phyloP scores from a whole-genome alignment of 805 yeast species.

The Wickerhamiella slavikovae region DNA sequence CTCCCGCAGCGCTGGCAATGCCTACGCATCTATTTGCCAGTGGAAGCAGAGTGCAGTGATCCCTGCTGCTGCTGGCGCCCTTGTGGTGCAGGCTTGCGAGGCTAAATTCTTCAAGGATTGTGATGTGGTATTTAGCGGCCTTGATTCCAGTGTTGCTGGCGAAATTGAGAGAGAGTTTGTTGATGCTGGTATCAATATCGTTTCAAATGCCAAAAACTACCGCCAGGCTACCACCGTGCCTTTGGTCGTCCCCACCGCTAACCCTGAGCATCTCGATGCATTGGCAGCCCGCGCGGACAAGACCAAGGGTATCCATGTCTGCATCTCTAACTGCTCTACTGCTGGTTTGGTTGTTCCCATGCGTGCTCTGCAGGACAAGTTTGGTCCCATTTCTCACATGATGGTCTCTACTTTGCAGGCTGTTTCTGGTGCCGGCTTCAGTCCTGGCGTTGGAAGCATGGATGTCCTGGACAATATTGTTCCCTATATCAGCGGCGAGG shows the following conservation, averaged over 20 bases:
- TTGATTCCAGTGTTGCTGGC: constrained; percentile 87
- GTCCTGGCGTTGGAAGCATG: constrained; percentile 93
- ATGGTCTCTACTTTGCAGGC: constrained; percentile 92
- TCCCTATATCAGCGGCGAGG: constrained; percentile 91
- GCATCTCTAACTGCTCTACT: constrained; percentile 96
- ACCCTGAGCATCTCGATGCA: constrained; percentile 73
- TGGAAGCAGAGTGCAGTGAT: constrained; percentile 86
- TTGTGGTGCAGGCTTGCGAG: constrained; percentile 60
- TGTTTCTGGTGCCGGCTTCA: constrained; percentile 93
- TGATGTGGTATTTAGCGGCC: constrained; percentile 85
- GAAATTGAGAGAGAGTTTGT: constrained; percentile 71
- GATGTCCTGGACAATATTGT: constrained; percentile 87
- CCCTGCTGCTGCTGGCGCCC: constrained; percentile 43
- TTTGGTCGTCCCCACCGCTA: constrained; percentile 83
- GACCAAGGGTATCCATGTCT: constrained; percentile 55
- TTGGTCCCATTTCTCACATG: constrained; percentile 76
- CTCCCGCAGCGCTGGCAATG: constrained; percentile 78
- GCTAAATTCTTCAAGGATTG: constrained; percentile 65
- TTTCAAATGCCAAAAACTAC: constrained; percentile 92
- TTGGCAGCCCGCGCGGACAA: constrained; percentile 31
- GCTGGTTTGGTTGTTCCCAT: constrained; percentile 95
- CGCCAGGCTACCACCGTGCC: constrained; percentile 80
- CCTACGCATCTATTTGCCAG: constrained; percentile 62
- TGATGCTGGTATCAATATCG: constrained; percentile 60
- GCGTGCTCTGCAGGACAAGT: constrained; percentile 74